Evolutionary conservation across 2,329 filamentous ascomycete species (phyloP), one percentile per base, ranked within the genome.

Genomic region (Bipolaris victoriae): DNA sequence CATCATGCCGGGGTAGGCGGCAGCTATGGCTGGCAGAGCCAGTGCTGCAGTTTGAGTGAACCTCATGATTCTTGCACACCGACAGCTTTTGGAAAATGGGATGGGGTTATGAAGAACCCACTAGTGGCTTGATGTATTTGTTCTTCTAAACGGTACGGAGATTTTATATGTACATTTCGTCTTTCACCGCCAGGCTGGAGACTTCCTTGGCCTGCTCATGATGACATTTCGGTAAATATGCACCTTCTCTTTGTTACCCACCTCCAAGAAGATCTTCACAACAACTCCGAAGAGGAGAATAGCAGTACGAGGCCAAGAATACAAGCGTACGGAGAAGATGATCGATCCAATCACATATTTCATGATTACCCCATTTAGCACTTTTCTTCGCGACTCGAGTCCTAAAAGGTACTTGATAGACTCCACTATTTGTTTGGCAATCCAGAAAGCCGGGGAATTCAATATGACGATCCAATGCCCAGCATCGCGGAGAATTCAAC

Each of bases 1-100:
- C 51, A 57, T 58, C 60, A 65, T 66, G n/a, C 57, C 57, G 11
- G 64, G 64, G 54, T 55, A 65, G 48, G 60, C 64, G 10, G 47
- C 44, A 15, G 54, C 56, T 36, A 65, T 20, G 33, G 62, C 60
- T 51, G 60, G 62, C 35, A 66, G 46, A 35, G 58, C 62, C 43
- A 66, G 52, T 7, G 55, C 31, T 7, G 52, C 22, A 20, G 46
- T 47, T 53, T 55, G 47, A 16, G 48, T 55, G n/a, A 63, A 54
- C 45, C 57, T 65, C 64, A 66, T 66, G 16, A 36, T 55, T 40
- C 10, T 26, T 16, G 36, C n/a, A 36, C 4, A 26, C 11, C 29
- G 11, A 2, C 2, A 5, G 29, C 10, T 31, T 31, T 2, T 31
- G 3, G 11, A 11, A 31, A 3, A 11, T 13, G 10, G 4, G 29